Conservation (phyloP, 371 early-diverging fungal genomes). For the Paraphysoderma sedebokerense region DNA sequence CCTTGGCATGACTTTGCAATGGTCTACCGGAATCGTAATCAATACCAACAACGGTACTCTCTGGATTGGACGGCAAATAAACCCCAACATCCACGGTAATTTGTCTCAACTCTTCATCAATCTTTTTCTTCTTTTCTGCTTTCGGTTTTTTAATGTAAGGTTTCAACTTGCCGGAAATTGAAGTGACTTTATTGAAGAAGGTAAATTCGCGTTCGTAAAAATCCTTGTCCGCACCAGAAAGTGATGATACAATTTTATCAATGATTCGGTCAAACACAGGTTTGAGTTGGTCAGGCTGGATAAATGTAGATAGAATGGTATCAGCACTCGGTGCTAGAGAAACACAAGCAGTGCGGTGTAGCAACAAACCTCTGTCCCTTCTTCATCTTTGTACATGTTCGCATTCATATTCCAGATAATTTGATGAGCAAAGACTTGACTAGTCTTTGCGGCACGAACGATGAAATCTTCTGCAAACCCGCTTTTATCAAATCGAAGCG, state of each 20-base stretch:
- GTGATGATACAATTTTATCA: slow-evolving; percentile 44
- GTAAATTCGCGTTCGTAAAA: slow-evolving; percentile 90
- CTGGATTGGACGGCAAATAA: slow-evolving; percentile 95
- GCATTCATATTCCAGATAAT: slow-evolving; percentile 99
- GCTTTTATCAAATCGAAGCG: slow-evolving; percentile 66
- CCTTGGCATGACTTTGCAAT: slow-evolving; percentile 96
- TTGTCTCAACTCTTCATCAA: slow-evolving; percentile 92
- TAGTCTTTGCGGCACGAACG: slow-evolving; percentile 72
- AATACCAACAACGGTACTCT: slow-evolving; percentile 85
- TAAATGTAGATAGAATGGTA: not conserved
- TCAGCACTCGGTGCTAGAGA: not conserved
- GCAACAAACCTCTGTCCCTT: slow-evolving; percentile 30
- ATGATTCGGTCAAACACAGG: slow-evolving; percentile 76
- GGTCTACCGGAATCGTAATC: slow-evolving; percentile 89
- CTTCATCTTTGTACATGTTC: slow-evolving; percentile 85
- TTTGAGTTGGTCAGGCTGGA: slow-evolving; percentile 60
- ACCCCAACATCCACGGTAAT: slow-evolving; percentile 93
- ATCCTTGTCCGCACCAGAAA: slow-evolving; percentile 66
- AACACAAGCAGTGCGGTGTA: not conserved
- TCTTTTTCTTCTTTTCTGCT: slow-evolving; percentile 86
- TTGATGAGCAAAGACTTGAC: slow-evolving; percentile 95
- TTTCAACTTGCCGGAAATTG: slow-evolving; percentile 91
- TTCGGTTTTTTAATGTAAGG: slow-evolving; percentile 85
- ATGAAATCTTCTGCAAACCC: slow-evolving; percentile 89
- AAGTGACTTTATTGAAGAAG: slow-evolving; percentile 89